A percentile compares a stretch with the other conserved stretches of the same genome.
Conservation (phyloP, 2,329 filamentous ascomycete species). For the Alternaria sp. region DNA sequence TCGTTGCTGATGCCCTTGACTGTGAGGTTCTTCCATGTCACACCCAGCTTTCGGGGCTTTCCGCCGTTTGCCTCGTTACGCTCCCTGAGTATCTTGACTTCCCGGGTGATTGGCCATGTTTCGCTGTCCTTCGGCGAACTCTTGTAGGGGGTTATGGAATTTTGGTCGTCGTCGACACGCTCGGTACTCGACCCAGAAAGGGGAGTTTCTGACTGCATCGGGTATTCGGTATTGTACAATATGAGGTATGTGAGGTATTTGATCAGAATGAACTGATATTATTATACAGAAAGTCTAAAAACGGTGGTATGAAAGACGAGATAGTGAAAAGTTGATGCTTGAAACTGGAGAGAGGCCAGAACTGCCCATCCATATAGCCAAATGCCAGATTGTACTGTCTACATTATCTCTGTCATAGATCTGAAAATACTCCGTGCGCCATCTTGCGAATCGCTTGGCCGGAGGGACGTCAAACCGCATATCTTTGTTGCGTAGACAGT, state of each 20-base stretch:
- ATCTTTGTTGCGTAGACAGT: not conserved
- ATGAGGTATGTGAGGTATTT: too few species aligned
- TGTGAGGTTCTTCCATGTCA: constrained; percentile 76
- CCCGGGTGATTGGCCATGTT: not conserved
- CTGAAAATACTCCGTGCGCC: not conserved
- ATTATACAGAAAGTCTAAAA: not conserved
- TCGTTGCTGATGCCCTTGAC: constrained; percentile 73
- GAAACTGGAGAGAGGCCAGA: not conserved
- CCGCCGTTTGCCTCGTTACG: constrained; percentile 3
- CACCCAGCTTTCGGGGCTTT: constrained; percentile 72
- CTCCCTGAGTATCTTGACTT: constrained; percentile 1
- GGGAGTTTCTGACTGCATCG: constrained; percentile 1
- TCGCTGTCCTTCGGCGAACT: not conserved
- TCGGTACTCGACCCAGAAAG: constrained; percentile 3
- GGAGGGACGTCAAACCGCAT: constrained; percentile 3
- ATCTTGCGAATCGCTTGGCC: not conserved
- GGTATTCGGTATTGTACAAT: not conserved
- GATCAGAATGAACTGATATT: not conserved
- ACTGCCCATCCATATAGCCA: not conserved
- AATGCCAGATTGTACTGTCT: not conserved
- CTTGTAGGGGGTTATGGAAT: not conserved
- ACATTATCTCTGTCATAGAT: not conserved
- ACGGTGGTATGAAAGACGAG: not conserved
- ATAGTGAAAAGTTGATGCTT: not conserved
- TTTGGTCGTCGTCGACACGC: not conserved